Evolutionary conservation across 2,329 filamentous ascomycete genomes (phyloP).

Genomic region (Ilyonectria destructans): DNA sequence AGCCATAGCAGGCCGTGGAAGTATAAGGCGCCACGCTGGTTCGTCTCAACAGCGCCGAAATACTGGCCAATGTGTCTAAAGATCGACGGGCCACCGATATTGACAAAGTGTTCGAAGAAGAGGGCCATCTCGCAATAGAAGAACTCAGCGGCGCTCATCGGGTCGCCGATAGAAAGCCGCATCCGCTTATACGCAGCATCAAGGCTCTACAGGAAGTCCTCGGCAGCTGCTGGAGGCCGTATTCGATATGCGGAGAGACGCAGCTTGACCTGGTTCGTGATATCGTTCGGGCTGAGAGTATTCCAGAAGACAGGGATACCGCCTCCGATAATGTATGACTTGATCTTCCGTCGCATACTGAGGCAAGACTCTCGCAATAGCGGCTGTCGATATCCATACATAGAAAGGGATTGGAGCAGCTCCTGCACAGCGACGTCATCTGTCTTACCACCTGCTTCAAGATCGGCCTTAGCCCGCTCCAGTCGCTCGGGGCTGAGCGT

Average conservation of each 20-base stretch:
- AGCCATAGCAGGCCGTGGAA: neutral
- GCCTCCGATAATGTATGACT: slow-evolving; percentile 10
- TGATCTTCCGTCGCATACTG: neutral
- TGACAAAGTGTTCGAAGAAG: neutral
- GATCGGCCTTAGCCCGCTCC: neutral
- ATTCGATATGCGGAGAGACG: neutral
- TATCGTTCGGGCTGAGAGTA: slow-evolving; percentile 10
- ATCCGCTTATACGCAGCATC: neutral
- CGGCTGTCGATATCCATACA: slow-evolving; percentile 1
- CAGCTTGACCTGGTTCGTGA: slow-evolving; percentile 20
- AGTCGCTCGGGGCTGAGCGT: neutral
- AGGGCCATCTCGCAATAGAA: neutral
- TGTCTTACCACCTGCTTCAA: neutral
- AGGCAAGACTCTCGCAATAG: neutral
- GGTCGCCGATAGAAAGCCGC: neutral
- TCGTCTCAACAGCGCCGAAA: no score
- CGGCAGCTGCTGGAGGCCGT: no score
- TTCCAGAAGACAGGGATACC: slow-evolving; percentile 19
- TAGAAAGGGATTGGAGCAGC: neutral
- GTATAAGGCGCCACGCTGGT: neutral
- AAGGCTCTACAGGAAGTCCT: neutral
- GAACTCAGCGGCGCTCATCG: neutral
- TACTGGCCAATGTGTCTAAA: neutral
- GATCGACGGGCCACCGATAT: neutral
- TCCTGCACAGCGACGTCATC: neutral